Percentiles rank a stretch among this genome's conserved stretches.
phyloP scores from a whole-genome alignment of 192 early-diverging fungal genomes.

The Podila epicladia region DNA sequence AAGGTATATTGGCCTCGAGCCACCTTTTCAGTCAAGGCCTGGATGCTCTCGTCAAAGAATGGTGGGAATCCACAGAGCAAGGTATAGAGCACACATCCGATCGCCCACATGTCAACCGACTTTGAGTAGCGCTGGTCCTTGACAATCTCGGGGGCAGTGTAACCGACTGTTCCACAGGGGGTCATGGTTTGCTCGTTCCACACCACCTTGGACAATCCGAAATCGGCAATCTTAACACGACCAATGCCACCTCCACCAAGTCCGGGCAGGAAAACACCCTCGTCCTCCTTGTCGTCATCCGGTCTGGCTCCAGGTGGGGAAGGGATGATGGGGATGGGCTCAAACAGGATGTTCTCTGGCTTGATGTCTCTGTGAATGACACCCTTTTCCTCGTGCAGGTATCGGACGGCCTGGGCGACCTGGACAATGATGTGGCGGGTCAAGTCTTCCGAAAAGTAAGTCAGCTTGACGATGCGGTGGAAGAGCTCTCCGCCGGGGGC shows the following conservation, averaged over 20 bases:
- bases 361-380: constrained; percentile 92
- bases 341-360: constrained; percentile 87
- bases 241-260: constrained; percentile 85
- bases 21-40: constrained; percentile 81
- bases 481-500: constrained; percentile 89
- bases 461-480: constrained; percentile 80
- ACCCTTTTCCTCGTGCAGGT: constrained; percentile 80
- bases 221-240: constrained; percentile 84
- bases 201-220: constrained; percentile 86
- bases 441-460: constrained; percentile 79
- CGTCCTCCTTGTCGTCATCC: constrained; percentile 72
- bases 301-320: constrained; percentile 30
- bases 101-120: constrained; percentile 85
- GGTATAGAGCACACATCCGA: constrained; percentile 86
- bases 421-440: constrained; percentile 86
- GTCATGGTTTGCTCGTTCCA: constrained; percentile 83
- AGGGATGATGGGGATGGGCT: constrained; percentile 68
- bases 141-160: constrained; percentile 91
- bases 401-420: constrained; percentile 81
- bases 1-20: constrained; percentile 84
- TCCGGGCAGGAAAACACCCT: constrained; percentile 73
- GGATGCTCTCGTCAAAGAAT: constrained; percentile 82
- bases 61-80: constrained; percentile 82
- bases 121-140: constrained; percentile 78
- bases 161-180: constrained; percentile 91